Evolutionary conservation across 768 basidiomycete genomes (phyloP).

Genomic region (Cubamyces lactineus): DNA sequence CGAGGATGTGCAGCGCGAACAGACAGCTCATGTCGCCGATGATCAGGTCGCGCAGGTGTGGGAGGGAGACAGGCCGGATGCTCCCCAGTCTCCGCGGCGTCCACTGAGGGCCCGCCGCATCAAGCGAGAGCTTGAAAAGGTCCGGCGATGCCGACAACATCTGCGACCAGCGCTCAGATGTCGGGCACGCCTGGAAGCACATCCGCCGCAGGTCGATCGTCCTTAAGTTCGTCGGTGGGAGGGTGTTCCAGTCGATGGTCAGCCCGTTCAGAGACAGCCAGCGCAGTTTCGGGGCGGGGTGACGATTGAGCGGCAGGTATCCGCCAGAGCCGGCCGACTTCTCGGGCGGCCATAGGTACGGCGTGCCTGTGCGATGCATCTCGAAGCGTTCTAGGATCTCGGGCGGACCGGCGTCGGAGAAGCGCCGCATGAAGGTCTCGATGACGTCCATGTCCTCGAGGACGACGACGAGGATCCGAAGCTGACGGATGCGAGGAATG

Average conservation of each 20-base stretch:
- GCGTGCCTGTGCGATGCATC: constrained; percentile 54
- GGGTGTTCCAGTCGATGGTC: constrained; percentile 59
- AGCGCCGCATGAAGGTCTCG: constrained; percentile 43
- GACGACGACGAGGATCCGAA: constrained; percentile 62
- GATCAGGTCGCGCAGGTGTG: constrained; percentile 52
- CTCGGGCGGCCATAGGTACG: constrained; percentile 12
- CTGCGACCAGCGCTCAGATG: constrained; percentile 51
- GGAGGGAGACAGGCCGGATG: constrained; percentile 48
- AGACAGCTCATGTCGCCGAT: constrained; percentile 57
- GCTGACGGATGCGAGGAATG: constrained; percentile 54
- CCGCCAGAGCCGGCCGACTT: constrained; percentile 21
- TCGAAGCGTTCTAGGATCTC: constrained; percentile 59
- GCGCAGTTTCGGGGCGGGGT: constrained; percentile 46
- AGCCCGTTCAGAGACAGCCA: constrained; percentile 62
- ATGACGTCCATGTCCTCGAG: constrained; percentile 61
- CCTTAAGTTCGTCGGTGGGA: constrained; percentile 55
- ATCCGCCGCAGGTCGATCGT: constrained; percentile 68
- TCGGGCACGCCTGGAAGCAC: constrained; percentile 54
- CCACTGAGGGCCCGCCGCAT: constrained; percentile 53
- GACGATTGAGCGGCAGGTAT: constrained; percentile 55
- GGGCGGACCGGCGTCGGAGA: constrained; percentile 18
- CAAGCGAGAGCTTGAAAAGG: constrained; percentile 58
- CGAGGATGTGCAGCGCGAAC: constrained; percentile 51
- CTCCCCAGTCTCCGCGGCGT: constrained; percentile 12
- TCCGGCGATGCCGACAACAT: constrained; percentile 35